These are phyloP conservation scores for Mortierella sp. DNA, from an alignment of 371 early-diverging fungal genomes.

Conservation along the genomic window DNA sequence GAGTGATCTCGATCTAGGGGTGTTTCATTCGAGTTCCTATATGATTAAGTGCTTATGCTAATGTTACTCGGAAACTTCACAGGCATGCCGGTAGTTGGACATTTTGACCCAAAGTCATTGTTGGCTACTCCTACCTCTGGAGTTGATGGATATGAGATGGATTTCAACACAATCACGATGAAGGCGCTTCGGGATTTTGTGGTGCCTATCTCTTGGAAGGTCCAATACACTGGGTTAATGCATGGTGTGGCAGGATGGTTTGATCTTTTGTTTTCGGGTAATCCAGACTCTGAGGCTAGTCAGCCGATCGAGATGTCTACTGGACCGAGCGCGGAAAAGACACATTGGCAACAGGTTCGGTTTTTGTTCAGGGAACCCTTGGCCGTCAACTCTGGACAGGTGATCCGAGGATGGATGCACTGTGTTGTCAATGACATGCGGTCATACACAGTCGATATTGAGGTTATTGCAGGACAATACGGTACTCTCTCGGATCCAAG, in stretches of 20 bases:
- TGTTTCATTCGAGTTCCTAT: not conserved
- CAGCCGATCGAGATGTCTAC: constrained; percentile 81
- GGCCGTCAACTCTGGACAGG: constrained; percentile 93
- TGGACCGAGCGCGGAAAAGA: constrained; percentile 85
- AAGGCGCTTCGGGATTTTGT: constrained; percentile 83
- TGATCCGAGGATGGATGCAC: constrained; percentile 86
- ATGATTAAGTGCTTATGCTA: not conserved
- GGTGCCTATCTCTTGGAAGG: constrained; percentile 88
- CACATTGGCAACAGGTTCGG: constrained; percentile 99
- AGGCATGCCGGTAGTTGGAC: constrained; percentile 93
- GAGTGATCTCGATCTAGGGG: constrained; percentile 1
- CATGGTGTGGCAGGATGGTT: constrained; percentile 99
- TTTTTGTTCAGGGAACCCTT: constrained; percentile 94
- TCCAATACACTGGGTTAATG: constrained; percentile 90
- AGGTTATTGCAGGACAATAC: constrained; percentile 58
- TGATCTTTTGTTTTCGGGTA: constrained; percentile 82
- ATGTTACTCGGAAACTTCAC: not conserved
- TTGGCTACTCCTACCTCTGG: constrained; percentile 72
- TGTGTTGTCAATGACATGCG: constrained; percentile 92
- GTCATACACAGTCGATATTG: constrained; percentile 89
- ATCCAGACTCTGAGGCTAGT: constrained; percentile 32
- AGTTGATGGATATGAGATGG: constrained; percentile 75
- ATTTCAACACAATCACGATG: constrained; percentile 87
- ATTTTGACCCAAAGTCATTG: constrained; percentile 89
- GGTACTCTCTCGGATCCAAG: constrained; percentile 44